These are phyloP conservation scores for Helminthosporium solani DNA, from an alignment of 2,329 filamentous ascomycete genomes.

Conservation along the genomic window DNA sequence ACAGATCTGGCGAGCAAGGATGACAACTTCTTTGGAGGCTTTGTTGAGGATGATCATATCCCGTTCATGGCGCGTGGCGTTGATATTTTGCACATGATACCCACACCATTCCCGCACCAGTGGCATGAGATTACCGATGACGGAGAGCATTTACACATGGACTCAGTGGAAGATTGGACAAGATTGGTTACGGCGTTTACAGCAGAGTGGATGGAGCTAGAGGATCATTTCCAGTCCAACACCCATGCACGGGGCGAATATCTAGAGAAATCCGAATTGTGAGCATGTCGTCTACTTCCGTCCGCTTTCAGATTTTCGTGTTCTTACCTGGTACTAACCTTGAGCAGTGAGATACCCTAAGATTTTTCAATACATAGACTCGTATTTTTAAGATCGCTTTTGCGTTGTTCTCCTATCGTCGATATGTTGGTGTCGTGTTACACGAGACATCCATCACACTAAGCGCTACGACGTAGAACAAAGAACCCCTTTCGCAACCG, in stretches of 20 bases:
- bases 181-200: slow-evolving; percentile 80
- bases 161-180: slow-evolving; percentile 85
- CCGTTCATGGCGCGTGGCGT: slow-evolving; percentile 89
- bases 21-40: slow-evolving; percentile 53
- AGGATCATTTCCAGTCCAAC: slow-evolving; percentile 36
- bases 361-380: slow-evolving; percentile 7
- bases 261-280: slow-evolving; percentile 39
- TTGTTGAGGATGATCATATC: slow-evolving; percentile 85
- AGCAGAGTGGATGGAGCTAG: slow-evolving; percentile 84
- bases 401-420: not conserved
- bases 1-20: slow-evolving; percentile 53
- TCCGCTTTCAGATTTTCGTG: not conserved
- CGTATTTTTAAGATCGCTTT: too few species aligned
- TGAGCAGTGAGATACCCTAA: slow-evolving; percentile 35
- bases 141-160: slow-evolving; percentile 77
- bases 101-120: slow-evolving; percentile 74
- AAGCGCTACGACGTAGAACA: not conserved
- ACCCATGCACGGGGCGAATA: slow-evolving; percentile 16
- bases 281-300: slow-evolving; percentile 24
- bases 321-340: slow-evolving; percentile 19
- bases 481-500: slow-evolving; percentile 1
- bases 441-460: not conserved
- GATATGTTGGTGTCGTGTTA: not conserved
- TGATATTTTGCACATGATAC: slow-evolving; percentile 89
- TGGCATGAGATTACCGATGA: slow-evolving; percentile 90